These are phyloP conservation scores for Fraxinus paxiana DNA, from an alignment of 305 asterid species.

Conservation along the genomic window DNA sequence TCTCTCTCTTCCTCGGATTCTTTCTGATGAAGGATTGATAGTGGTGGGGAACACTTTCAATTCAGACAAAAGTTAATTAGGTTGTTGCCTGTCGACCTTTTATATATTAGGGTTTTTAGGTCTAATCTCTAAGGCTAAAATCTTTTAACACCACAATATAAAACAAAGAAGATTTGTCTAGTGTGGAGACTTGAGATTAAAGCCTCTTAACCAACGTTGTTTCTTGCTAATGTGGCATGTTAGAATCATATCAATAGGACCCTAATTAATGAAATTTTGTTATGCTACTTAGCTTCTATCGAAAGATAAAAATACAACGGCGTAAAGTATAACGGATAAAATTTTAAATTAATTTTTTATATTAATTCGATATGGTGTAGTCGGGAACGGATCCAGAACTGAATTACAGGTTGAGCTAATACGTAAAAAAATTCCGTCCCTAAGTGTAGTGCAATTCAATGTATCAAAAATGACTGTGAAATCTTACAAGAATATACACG, in stretches of 20 bases:
- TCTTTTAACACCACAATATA: neutral
- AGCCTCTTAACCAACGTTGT: slow-evolving; percentile 20
- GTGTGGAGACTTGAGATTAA: slow-evolving; percentile 17
- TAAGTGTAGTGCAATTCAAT: neutral
- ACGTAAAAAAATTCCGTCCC: too few species aligned
- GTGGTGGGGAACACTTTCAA: slow-evolving; percentile 32
- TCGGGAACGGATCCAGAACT: too few species aligned
- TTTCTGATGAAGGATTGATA: slow-evolving; percentile 28
- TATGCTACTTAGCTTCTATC: neutral
- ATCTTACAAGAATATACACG: neutral
- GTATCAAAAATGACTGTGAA: neutral
- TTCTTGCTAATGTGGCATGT: slow-evolving; percentile 18
- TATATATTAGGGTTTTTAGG: neutral
- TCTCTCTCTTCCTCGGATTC: slow-evolving; percentile 21
- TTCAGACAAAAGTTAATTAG: slow-evolving; percentile 8
- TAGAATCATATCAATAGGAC: slow-evolving; percentile 2
- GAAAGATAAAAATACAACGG: neutral
- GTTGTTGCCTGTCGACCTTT: slow-evolving; percentile 3
- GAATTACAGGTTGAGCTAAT: too few species aligned
- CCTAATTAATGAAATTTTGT: neutral
- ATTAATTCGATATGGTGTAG: neutral
- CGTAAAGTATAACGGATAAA: neutral
- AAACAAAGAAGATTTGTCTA: neutral
- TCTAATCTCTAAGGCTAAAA: neutral
- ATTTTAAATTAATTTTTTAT: neutral